Evolutionary conservation across 257 asterid genomes (phyloP).

Genomic region (Lithospermum erythrorhizon): DNA sequence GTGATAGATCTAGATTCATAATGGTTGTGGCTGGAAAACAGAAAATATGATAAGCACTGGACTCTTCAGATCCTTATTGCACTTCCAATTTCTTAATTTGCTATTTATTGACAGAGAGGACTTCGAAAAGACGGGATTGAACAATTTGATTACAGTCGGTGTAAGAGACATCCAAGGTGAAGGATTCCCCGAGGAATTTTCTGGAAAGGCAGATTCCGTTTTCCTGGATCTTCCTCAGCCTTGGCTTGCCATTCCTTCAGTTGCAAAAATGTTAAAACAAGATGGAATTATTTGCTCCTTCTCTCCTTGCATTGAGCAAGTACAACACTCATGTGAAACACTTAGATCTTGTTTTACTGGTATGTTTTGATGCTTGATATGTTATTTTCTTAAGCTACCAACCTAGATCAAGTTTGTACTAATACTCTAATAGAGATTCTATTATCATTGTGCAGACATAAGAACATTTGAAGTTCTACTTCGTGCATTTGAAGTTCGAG

Average conservation of each 20-base stretch:
- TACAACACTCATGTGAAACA: conserved; percentile 71
- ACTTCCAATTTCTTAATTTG: no score
- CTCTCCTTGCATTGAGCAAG: conserved; percentile 98
- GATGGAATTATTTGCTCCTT: conserved; percentile 91
- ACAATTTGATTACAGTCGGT: conserved; percentile 67
- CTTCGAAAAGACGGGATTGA: conserved; percentile 71
- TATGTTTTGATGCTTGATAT: conserved; percentile 10
- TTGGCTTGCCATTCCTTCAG: conserved; percentile 93
- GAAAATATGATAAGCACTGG: no score
- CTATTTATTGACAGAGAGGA: conserved; percentile 41
- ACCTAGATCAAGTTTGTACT: background rate
- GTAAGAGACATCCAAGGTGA: conserved; percentile 90
- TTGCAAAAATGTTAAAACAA: conserved; percentile 78
- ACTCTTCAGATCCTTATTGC: no score
- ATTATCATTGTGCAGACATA: conserved; percentile 39
- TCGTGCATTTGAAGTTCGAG: conserved; percentile 67
- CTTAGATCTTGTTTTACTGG: conserved; percentile 62
- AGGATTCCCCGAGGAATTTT: conserved; percentile 80
- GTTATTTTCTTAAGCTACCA: background rate
- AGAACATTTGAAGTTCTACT: conserved; percentile 88
- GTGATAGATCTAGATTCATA: no score
- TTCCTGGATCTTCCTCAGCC: conserved; percentile 98
- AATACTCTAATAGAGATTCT: background rate
- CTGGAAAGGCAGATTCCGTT: conserved; percentile 61
- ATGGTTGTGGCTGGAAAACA: no score